phyloP scores from a whole-genome alignment of 1,139 yeast species.

The Scheffersomyces titani region DNA sequence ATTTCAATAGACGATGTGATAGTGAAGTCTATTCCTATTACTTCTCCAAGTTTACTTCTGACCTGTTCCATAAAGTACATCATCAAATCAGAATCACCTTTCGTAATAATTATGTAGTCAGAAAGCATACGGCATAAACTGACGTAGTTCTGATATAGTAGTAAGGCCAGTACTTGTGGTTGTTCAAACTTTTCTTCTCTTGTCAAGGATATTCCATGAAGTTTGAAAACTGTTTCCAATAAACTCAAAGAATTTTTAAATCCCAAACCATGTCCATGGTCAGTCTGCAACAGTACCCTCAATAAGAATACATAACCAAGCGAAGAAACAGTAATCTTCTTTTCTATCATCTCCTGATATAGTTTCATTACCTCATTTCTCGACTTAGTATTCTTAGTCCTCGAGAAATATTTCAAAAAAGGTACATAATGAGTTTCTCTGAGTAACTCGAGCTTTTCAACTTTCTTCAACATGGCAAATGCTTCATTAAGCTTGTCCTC shows the following conservation, averaged over 20 bases:
- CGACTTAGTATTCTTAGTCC: conserved; percentile 24
- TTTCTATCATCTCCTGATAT: conserved; percentile 42
- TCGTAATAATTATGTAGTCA: conserved; percentile 21
- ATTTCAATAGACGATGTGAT: conserved; percentile 28
- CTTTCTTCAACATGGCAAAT: conserved; percentile 13
- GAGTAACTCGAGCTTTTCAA: conserved; percentile 15
- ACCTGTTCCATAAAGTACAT: conserved; percentile 32
- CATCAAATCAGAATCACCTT: conserved; percentile 24
- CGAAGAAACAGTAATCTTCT: conserved; percentile 31
- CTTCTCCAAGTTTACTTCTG: conserved; percentile 20
- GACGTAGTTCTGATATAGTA: conserved; percentile 16
- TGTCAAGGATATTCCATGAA: conserved; percentile 26
- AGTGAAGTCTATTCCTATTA: conserved; percentile 25
- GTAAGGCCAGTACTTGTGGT: conserved; percentile 10
- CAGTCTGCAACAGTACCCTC: conserved; percentile 33
- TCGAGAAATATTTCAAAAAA: conserved; percentile 25
- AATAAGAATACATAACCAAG: conserved; percentile 42
- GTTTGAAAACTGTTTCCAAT: conserved; percentile 33
- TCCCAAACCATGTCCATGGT: background rate
- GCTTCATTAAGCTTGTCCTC: conserved; percentile 19
- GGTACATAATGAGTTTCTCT: conserved; percentile 32
- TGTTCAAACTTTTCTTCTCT: conserved; percentile 5
- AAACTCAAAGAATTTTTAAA: conserved; percentile 27
- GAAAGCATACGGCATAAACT: conserved; percentile 28
- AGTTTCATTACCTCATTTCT: conserved; percentile 31